Conservation (phyloP, 202 grass and related monocot genomes). For the Tripidium arundinaceum region DNA sequence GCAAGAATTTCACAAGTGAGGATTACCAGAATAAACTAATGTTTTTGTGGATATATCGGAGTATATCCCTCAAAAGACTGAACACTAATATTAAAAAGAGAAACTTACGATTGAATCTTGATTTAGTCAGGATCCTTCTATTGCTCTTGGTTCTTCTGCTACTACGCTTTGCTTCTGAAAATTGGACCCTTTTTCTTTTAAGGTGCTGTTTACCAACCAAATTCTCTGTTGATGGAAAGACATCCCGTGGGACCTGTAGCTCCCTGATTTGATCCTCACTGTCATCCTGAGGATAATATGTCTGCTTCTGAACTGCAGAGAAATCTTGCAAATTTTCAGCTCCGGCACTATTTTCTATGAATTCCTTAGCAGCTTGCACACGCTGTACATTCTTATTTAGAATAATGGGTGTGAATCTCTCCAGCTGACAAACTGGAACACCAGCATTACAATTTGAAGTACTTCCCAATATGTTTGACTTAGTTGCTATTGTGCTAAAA, state of each 20-base stretch:
- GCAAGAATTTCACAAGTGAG: slow-evolving; percentile 31
- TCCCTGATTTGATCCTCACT: slow-evolving; percentile 24
- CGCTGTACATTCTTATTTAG: slow-evolving; percentile 55
- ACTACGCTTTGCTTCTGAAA: slow-evolving; percentile 52
- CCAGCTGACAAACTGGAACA: slow-evolving; percentile 23
- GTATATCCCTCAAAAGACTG: neutral
- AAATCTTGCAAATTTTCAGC: slow-evolving; percentile 37
- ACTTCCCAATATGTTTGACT: slow-evolving; percentile 21
- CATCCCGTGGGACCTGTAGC: slow-evolving; percentile 12
- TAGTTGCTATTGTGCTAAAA: slow-evolving; percentile 48
- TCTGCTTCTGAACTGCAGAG: slow-evolving; percentile 25
- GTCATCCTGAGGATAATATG: slow-evolving; percentile 8
- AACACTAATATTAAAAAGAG: slow-evolving; percentile 25
- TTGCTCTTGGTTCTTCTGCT: slow-evolving; percentile 36
- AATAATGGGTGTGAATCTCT: slow-evolving; percentile 33
- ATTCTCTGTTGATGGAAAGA: slow-evolving; percentile 14
- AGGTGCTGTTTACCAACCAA: slow-evolving; percentile 22
- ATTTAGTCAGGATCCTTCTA: slow-evolving; percentile 42
- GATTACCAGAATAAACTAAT: slow-evolving; percentile 19
- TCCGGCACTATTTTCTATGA: slow-evolving; percentile 32
- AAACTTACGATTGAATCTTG: slow-evolving; percentile 48
- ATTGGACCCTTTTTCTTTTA: slow-evolving; percentile 61
- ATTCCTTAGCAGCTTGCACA: slow-evolving; percentile 42
- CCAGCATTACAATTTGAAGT: slow-evolving; percentile 29
- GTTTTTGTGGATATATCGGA: neutral